Conservation (phyloP, 768 basidiomycete genomes). For the Fibroporia radiculosa region DNA sequence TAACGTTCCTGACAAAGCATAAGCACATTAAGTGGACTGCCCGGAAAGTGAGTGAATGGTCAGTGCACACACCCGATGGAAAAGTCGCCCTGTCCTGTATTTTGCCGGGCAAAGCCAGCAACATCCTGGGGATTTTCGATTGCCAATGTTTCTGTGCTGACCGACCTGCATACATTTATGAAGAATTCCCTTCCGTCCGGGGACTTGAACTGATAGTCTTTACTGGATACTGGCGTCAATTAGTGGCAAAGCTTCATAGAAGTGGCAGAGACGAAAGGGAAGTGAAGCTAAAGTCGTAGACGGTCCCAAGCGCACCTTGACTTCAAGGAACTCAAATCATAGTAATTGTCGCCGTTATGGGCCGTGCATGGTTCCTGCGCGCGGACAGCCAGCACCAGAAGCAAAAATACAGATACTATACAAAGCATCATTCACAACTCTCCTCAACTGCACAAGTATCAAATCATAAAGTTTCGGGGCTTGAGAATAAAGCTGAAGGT, state of each 20-base stretch:
- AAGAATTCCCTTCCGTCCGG: conserved; percentile 37
- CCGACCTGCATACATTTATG: conserved; percentile 59
- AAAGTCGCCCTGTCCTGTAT: conserved; percentile 63
- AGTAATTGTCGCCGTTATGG: conserved; percentile 49
- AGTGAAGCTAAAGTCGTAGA: background rate
- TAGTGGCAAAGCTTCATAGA: conserved; percentile 8
- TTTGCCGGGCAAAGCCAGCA: conserved; percentile 53
- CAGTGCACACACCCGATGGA: conserved; percentile 50
- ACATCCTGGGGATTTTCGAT: conserved; percentile 46
- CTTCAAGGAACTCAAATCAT: conserved; percentile 57
- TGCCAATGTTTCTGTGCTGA: conserved; percentile 52
- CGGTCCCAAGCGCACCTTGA: conserved; percentile 36
- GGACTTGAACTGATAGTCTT: conserved; percentile 53
- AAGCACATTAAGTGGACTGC: background rate
- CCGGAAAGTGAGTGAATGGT: background rate
- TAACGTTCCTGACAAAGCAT: conserved; percentile 38
- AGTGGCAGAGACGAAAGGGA: background rate
- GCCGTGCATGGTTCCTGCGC: conserved; percentile 55
- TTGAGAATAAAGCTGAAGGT: too few species aligned
- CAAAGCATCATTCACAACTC: conserved; percentile 1
- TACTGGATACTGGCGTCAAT: conserved; percentile 32
- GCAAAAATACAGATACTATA: conserved; percentile 3
- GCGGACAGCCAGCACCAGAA: conserved; percentile 4
- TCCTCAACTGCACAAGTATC: background rate
- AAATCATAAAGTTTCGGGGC: background rate